Base-by-base conservation (phyloP, 805 yeast genomes). In the Nakazawaea holstii region DNA sequence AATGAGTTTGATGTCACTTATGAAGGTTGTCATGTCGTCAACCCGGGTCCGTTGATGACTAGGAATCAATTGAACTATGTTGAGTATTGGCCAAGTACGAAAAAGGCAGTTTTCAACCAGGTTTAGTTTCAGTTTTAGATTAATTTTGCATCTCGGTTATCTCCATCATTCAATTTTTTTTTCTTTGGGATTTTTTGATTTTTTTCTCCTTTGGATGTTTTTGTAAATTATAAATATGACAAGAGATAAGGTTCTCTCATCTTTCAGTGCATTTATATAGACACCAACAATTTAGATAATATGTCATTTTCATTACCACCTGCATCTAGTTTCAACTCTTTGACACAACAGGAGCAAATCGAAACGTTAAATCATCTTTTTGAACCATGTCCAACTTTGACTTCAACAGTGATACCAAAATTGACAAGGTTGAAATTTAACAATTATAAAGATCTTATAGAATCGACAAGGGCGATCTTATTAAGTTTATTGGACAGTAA, bases 21-120 rank as follows among this genome's bases (percentile, higher is more conserved):
- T 60, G 84, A 87, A 57, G 95, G 92, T 3, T 87, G 96, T 59
- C 80, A 79, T 61, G 84, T 87, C 9, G 55, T 87, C 20, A 92
- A 91, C 55, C 77, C 92, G 2, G 86, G 94, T 0, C 65, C 64
- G 15, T 75, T 87, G 51, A 65, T 53, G 42, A 64, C 57, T 35
- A 63, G 64, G 29, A 71, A 72, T 37, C 69, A 72, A 48, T 73
- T 83, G 35, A 77, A 78, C 52, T 91, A 86, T 66, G 67, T 82
- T n/a, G 96, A 87, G 62, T 90, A 86, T 59, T 68, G 56, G 41
- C 87, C 95, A 1, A 66, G 82, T 10, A 60, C 73, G 2, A 84
- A 81, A 59, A 73, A 68, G 52, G 73, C 76, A 4, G 70, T 67
- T 20, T 64, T 72, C 52, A 74, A 73, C 55, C 80, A 76, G 45